phyloP scores from a whole-genome alignment of 2,329 filamentous ascomycete genomes.

The Pestalotiopsis sp. region DNA sequence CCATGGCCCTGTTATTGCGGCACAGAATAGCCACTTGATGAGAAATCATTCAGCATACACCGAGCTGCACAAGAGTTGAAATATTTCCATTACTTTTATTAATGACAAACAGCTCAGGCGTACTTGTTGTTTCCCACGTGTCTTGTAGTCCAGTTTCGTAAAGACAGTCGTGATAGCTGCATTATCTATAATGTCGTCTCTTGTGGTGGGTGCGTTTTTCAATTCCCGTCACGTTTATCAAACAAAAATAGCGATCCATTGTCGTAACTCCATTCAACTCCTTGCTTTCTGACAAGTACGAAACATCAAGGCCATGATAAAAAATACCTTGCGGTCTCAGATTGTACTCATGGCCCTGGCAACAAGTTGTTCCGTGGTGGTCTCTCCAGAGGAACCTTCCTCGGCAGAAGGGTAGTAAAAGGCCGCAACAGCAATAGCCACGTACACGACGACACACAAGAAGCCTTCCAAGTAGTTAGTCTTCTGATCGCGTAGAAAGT shows the following conservation, averaged over 20 bases:
- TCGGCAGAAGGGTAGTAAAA: slow-evolving; percentile 49
- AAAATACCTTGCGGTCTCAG: not conserved
- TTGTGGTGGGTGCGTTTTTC: not conserved
- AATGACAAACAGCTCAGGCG: no score
- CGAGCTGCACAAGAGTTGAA: no score
- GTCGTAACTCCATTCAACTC: not conserved
- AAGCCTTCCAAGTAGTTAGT: slow-evolving; percentile 88
- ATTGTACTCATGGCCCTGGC: not conserved
- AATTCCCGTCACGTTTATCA: not conserved
- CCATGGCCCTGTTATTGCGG: no score
- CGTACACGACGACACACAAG: slow-evolving; percentile 71
- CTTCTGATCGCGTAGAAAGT: slow-evolving; percentile 85
- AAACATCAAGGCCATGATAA: not conserved
- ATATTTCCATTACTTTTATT: no score
- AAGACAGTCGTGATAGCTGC: no score
- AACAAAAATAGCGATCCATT: not conserved
- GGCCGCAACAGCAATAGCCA: slow-evolving; percentile 61
- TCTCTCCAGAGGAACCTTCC: not conserved
- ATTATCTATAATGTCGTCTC: no score
- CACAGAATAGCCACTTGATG: no score
- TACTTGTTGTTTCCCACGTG: no score
- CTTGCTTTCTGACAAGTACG: not conserved
- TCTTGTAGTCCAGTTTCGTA: no score
- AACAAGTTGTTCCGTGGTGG: not conserved
- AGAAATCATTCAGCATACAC: no score